Percentiles rank a stretch among this genome's conserved stretches.
These are phyloP conservation scores for Pythium pectinolyticum DNA, from an alignment of 352 stramenopile genomes.

Conservation along the genomic window DNA sequence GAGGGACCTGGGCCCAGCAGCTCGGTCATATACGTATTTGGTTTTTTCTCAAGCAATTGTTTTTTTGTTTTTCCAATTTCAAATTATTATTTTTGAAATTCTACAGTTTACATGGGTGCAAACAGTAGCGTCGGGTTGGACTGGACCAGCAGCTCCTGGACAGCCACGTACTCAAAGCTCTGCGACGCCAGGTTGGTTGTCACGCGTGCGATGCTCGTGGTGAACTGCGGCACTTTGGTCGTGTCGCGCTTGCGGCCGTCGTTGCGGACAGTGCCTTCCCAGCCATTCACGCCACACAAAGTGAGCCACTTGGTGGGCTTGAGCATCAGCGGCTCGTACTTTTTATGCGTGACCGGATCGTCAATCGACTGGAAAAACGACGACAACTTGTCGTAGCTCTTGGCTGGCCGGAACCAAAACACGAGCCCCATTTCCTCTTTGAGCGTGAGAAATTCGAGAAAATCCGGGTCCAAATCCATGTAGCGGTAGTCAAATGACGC, in stretches of 20 bases:
- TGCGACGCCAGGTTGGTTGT: constrained; percentile 56
- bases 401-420: constrained; percentile 75
- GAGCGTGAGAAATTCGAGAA: constrained; percentile 70
- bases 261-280: constrained; percentile 58
- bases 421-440: constrained; percentile 73
- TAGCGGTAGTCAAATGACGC: constrained; percentile 70
- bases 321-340: constrained; percentile 56
- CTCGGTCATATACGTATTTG: too few species aligned
- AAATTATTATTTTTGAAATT: constrained; percentile 35
- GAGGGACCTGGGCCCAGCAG: too few species aligned
- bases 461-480: constrained; percentile 75
- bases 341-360: constrained; percentile 46
- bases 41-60: background rate
- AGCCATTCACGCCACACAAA: constrained; percentile 62
- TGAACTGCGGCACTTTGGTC: constrained; percentile 52
- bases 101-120: constrained; percentile 31
- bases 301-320: constrained; percentile 66
- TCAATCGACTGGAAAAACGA: constrained; percentile 49
- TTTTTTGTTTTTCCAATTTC: too few species aligned
- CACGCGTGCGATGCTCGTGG: constrained; percentile 50
- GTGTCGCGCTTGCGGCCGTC: constrained; percentile 54
- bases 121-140: constrained; percentile 71
- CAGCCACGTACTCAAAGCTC: constrained; percentile 71
- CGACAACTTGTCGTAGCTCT: constrained; percentile 69
- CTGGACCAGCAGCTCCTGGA: constrained; percentile 70